Conservation (phyloP, 179 eudicot species). For the Vitellaria paradoxa region DNA sequence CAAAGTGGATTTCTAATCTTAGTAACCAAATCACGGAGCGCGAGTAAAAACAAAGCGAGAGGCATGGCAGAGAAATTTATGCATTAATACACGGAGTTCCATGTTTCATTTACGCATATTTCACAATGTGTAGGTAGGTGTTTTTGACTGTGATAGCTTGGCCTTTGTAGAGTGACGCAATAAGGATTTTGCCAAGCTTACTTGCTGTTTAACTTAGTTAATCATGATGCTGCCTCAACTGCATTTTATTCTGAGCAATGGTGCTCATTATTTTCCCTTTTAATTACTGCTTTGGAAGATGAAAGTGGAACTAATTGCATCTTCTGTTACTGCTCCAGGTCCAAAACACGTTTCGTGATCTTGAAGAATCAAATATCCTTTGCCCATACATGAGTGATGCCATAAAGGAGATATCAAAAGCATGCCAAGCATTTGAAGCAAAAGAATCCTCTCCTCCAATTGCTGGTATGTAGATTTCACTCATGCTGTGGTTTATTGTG, state of each 20-base stretch:
- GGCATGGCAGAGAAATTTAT: no score
- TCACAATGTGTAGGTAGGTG: no score
- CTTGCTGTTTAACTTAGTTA: background rate
- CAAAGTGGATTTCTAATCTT: no score
- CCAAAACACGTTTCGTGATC: conserved; percentile 68
- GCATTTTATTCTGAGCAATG: background rate
- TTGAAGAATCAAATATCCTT: conserved; percentile 88
- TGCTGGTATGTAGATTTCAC: conserved; percentile 47
- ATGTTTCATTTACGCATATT: no score
- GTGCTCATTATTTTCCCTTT: background rate
- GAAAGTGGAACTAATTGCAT: background rate
- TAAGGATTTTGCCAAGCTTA: background rate
- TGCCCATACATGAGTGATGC: conserved; percentile 82
- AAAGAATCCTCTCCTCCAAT: conserved; percentile 89
- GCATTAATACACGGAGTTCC: no score
- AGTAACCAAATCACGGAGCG: no score
- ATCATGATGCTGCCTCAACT: background rate
- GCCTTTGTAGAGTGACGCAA: no score
- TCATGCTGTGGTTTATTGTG: conserved; percentile 13
- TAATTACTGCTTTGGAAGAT: background rate
- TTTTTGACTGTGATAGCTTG: no score
- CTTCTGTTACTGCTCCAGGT: conserved; percentile 48
- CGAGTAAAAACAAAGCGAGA: no score
- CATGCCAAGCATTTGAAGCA: conserved; percentile 84
- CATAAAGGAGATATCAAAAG: conserved; percentile 78